These are phyloP conservation scores for Mrakia frigida DNA, from an alignment of 768 basidiomycete genomes.

Conservation along the genomic window DNA sequence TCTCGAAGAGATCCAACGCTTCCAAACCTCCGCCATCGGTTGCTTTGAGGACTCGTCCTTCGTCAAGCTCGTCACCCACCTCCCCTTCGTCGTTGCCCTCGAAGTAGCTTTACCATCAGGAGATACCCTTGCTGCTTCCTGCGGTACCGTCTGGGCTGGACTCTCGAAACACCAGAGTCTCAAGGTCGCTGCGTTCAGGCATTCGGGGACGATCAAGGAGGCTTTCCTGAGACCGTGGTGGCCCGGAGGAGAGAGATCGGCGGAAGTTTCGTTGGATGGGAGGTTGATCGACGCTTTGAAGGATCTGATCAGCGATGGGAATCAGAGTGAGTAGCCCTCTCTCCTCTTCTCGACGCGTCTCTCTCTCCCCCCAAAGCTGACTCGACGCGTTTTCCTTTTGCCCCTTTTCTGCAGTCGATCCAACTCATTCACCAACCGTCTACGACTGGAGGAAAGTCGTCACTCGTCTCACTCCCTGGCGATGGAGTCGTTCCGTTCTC, in stretches of 20 bases:
- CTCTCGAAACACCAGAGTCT: slow-evolving; percentile 11
- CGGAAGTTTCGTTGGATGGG: slow-evolving; percentile 17
- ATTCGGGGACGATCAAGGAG: slow-evolving; percentile 24
- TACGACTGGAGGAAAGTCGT: slow-evolving; percentile 31
- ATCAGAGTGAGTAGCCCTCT: neutral
- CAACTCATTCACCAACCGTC: slow-evolving; percentile 17
- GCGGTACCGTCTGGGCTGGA: neutral
- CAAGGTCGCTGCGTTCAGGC: slow-evolving; percentile 14
- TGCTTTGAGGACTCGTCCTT: slow-evolving; percentile 10
- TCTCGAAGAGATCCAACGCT: slow-evolving; percentile 18
- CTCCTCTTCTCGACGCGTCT: neutral
- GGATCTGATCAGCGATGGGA: slow-evolving; percentile 20
- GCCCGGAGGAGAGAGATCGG: neutral
- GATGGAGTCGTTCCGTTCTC: slow-evolving; percentile 25
- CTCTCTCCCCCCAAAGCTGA: neutral
- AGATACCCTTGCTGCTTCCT: neutral
- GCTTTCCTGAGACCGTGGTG: slow-evolving; percentile 18
- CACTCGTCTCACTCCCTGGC: slow-evolving; percentile 22
- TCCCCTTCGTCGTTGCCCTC: slow-evolving; percentile 19
- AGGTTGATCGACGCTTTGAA: slow-evolving; percentile 24
- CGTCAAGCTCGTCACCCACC: slow-evolving; percentile 18
- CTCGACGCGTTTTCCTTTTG: neutral
- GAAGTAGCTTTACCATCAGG: slow-evolving; percentile 16
- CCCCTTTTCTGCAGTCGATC: neutral
- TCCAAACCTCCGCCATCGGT: slow-evolving; percentile 15